Conservation (phyloP, 129 eudicot genomes). For the Deinandra increscens region DNA sequence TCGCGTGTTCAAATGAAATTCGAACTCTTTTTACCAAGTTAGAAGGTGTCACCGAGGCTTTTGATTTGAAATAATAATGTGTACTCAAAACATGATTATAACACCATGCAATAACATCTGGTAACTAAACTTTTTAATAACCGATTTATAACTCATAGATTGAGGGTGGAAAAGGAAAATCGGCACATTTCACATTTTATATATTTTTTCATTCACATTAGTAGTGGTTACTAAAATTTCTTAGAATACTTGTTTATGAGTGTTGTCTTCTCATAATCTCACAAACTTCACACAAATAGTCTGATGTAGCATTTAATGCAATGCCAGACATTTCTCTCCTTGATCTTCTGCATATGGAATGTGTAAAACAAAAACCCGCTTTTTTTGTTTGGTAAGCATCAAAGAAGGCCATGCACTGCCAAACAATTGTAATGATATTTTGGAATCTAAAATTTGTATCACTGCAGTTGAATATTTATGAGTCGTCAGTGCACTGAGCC, state of each 20-base stretch:
- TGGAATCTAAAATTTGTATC: not conserved
- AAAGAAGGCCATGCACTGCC: not conserved
- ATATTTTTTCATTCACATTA: not conserved
- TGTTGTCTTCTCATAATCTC: not conserved
- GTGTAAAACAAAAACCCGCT: not conserved
- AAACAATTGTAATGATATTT: conserved; percentile 1
- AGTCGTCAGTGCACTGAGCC: not conserved
- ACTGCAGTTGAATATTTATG: not conserved
- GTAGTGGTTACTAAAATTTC: too few relatives aligned
- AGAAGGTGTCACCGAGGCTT: too few relatives aligned
- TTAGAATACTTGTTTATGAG: not conserved
- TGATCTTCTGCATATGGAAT: not conserved
- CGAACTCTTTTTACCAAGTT: too few relatives aligned
- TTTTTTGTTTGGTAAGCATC: not conserved
- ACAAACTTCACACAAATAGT: not conserved
- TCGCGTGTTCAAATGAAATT: too few relatives aligned
- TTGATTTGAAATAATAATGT: too few relatives aligned
- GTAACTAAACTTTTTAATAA: too few relatives aligned
- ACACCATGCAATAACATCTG: too few relatives aligned
- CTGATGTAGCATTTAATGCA: not conserved
- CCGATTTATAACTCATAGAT: not conserved
- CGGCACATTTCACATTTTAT: not conserved
- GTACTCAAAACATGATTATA: too few relatives aligned
- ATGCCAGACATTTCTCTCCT: not conserved
- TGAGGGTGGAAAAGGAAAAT: conserved; percentile 1